Evolutionary conservation across 345 rosid genomes (phyloP).

Genomic region (Zanthoxylum bungeanum): DNA sequence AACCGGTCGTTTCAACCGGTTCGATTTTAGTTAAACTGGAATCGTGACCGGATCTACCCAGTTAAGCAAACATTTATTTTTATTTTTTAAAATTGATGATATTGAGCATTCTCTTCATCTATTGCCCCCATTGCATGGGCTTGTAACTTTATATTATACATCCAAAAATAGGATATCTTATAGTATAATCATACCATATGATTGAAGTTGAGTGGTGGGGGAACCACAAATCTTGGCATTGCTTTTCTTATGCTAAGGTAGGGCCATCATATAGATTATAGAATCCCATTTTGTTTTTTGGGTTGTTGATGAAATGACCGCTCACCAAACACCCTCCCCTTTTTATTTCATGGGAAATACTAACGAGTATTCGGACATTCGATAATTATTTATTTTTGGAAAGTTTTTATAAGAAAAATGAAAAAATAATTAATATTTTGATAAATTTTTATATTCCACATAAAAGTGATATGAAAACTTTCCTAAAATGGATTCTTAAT

Average conservation of each 20-base stretch:
- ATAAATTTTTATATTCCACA: too few relatives aligned
- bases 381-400: too few relatives aligned
- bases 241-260: slow-evolving; percentile 19
- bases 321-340: slow-evolving; percentile 35
- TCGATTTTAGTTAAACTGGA: too few relatives aligned
- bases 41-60: too few relatives aligned
- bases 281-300: slow-evolving; percentile 25
- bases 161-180: slow-evolving; percentile 23
- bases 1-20: too few relatives aligned
- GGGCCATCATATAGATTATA: slow-evolving; percentile 25
- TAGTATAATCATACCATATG: slow-evolving; percentile 15
- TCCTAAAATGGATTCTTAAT: too few relatives aligned
- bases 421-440: too few relatives aligned
- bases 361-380: background rate
- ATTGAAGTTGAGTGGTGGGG: slow-evolving; percentile 24
- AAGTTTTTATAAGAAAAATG: too few relatives aligned
- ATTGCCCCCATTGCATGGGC: slow-evolving; percentile 3
- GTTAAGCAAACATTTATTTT: background rate
- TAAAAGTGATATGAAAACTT: too few relatives aligned
- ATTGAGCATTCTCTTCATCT: slow-evolving; percentile 9
- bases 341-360: background rate
- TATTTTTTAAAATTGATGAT: background rate
- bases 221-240: slow-evolving; percentile 20
- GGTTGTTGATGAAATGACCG: slow-evolving; percentile 55
- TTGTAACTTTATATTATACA: slow-evolving; percentile 5